Conservation (phyloP, 1,284 basidiomycete genomes). For the Austroboletus novae-zelandiae region DNA sequence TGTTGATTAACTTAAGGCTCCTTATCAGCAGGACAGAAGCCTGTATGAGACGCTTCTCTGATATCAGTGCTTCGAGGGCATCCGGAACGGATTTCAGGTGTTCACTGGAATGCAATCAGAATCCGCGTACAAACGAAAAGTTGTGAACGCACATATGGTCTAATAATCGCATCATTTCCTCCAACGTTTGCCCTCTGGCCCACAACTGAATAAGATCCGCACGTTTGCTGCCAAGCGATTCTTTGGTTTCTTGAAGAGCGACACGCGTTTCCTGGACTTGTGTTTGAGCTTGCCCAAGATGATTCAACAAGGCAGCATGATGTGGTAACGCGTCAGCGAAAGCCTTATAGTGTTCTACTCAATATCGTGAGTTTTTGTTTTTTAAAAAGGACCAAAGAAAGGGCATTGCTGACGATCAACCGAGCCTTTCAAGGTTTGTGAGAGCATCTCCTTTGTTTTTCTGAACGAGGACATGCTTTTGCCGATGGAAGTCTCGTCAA, state of each 20-base stretch:
- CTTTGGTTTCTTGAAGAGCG: conserved; percentile 77
- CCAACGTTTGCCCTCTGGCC: conserved; percentile 77
- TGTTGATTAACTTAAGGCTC: conserved; percentile 89
- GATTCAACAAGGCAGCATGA: conserved; percentile 73
- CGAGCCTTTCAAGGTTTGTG: conserved; percentile 76
- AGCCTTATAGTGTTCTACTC: conserved; percentile 81
- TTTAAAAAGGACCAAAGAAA: not conserved
- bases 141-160: conserved; percentile 78
- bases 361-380: conserved; percentile 2
- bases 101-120: conserved; percentile 55
- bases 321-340: conserved; percentile 90
- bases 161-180: conserved; percentile 87
- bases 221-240: conserved; percentile 72
- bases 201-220: conserved; percentile 86
- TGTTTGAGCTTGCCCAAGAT: conserved; percentile 67
- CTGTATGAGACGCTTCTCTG: conserved; percentile 91
- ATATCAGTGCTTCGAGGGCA: conserved; percentile 88
- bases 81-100: conserved; percentile 91
- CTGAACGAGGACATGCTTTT: conserved; percentile 76
- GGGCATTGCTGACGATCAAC: conserved; percentile 67
- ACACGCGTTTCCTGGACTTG: conserved; percentile 74
- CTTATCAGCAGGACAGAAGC: conserved; percentile 87
- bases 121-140: conserved; percentile 1
- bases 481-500: conserved; percentile 70
- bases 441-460: conserved; percentile 71